Conservation (phyloP, 345 rosid species). For the Populus ilicifolia region DNA sequence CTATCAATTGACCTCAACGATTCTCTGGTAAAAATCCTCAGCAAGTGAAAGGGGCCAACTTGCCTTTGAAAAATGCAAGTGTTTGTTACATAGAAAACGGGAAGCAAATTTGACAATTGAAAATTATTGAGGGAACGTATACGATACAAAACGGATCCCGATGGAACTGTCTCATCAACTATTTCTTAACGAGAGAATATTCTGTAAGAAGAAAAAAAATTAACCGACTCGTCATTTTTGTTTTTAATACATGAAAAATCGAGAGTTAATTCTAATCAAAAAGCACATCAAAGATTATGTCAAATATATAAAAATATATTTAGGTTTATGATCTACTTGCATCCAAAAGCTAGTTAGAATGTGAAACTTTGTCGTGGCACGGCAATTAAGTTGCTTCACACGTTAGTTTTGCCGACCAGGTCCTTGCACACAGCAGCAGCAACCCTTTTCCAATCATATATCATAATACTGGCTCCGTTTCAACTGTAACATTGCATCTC, state of each 20-base stretch:
- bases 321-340: no score
- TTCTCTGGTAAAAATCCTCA: conserved; percentile 10
- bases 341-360: not conserved
- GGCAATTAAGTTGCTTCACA: not conserved
- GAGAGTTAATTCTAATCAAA: no score
- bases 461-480: not conserved
- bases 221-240: no score
- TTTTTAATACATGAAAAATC: no score
- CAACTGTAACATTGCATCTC: not conserved
- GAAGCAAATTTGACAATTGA: conserved; percentile 10
- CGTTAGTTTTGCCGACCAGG: not conserved
- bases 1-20: not conserved
- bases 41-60: conserved; percentile 10
- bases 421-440: not conserved
- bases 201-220: not conserved
- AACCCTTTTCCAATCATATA: no score
- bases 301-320: no score
- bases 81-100: conserved; percentile 1
- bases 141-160: conserved; percentile 2
- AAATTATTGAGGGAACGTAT: conserved; percentile 15
- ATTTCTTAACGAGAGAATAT: not conserved
- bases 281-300: no score
- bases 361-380: not conserved
- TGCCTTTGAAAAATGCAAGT: not conserved
- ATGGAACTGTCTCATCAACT: not conserved